Base-by-base conservation (phyloP, 208 protist species). In the Acanthamoeba triangularis region DNA sequence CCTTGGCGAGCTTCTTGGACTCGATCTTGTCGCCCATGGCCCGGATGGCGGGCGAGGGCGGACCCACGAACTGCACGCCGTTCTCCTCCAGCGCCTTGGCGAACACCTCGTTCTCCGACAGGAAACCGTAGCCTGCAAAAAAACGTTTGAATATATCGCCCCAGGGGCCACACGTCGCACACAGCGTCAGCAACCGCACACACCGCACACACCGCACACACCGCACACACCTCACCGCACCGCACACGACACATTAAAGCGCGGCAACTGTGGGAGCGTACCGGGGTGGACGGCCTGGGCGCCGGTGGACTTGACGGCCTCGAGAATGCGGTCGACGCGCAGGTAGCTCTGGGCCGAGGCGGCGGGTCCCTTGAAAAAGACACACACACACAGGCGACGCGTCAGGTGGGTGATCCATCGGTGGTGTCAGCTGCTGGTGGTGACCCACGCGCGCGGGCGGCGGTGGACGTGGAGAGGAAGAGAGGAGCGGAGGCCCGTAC, bases 61-160 rank as follows among this genome's bases (percentile, higher is more conserved):
- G 97, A n/a, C 98, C 98, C 76, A 99, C 98, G 88, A 99, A 99
- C 7, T 88, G 90, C 33, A 99, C 95, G n/a, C 96, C 96, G 37
- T 84, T 95, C 3, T 98, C 91, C 65, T 97, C 95, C 7, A 98
- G 82, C 18, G 93, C 95, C 47, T 96, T 91, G 28, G 96, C 96
- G 91, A 99, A 98, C 41, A 16, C 11, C 33, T 44, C 49, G 56
- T 91, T 91, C 59, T 91, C 84, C 56, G 84, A 91, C 49, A 91
- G 84, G 59, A 91, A 91, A 69, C 84, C 84, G 30, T 91, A 91
- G 35, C 84, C 84, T 72, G 72, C 30, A 10, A 4, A 54, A 16
- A 3, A 1, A 41, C 37, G 37, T 41, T 41, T 41, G 37, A 41
- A 4, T 41, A 54, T n/a, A 54, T 54, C 49, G 49, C 49, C 49